Evolutionary conservation across 2,329 filamentous ascomycete species (phyloP).

Genomic region (Fusarium temperatum): DNA sequence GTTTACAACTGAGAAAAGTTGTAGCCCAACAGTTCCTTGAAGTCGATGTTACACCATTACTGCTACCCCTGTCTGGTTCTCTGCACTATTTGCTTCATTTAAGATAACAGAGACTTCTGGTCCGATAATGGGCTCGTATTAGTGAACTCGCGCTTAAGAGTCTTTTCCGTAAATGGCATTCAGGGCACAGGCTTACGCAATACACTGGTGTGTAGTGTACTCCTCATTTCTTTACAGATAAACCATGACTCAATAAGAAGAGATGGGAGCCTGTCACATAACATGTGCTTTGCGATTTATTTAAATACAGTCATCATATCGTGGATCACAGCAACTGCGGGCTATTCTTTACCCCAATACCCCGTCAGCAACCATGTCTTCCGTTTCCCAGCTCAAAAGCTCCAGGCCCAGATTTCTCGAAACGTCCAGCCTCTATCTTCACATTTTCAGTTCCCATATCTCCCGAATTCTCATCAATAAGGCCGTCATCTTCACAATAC

Average conservation of each 20-base stretch:
- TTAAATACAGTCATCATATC: neutral
- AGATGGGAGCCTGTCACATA: neutral
- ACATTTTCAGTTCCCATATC: neutral
- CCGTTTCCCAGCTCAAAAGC: neutral
- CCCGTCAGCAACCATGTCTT: neutral
- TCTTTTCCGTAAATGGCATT: neutral
- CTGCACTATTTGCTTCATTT: neutral
- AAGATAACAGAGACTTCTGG: neutral
- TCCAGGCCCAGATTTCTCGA: neutral
- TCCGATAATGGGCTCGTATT: neutral
- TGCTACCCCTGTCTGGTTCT: neutral
- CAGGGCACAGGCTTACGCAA: neutral
- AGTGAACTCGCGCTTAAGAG: neutral
- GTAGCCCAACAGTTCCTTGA: neutral
- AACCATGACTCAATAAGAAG: too few species aligned
- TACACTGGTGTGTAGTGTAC: neutral
- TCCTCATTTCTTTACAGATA: neutral
- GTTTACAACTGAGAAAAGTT: rapidly evolving
- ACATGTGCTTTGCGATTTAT: neutral
- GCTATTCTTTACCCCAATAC: neutral
- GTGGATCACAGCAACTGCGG: neutral
- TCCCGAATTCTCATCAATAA: neutral
- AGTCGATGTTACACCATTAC: neutral
- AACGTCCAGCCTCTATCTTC: neutral
- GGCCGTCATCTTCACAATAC: neutral